phyloP scores from a whole-genome alignment of 345 rosid genomes.

The Euphorbia lathyris region DNA sequence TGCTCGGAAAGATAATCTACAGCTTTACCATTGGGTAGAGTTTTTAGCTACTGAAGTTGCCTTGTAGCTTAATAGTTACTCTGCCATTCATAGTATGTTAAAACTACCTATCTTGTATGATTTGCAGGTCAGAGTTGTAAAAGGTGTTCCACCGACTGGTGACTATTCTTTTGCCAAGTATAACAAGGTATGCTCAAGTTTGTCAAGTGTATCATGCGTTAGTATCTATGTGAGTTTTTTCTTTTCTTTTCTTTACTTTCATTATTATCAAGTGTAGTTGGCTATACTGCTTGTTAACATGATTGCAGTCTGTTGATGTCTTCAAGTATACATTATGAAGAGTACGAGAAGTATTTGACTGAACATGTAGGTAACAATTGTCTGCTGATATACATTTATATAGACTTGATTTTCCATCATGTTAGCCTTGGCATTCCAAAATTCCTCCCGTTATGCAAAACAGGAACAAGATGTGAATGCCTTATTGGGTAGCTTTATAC shows the following conservation, averaged over 20 bases:
- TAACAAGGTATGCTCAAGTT: slow-evolving; percentile 60
- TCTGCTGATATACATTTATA: no score
- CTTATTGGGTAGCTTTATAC: no score
- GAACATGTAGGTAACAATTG: slow-evolving; percentile 82
- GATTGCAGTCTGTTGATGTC: slow-evolving; percentile 69
- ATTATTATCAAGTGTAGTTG: slow-evolving; percentile 2
- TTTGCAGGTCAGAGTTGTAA: slow-evolving; percentile 82
- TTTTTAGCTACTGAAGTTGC: background rate
- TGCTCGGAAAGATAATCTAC: slow-evolving; percentile 76
- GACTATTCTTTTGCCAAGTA: slow-evolving; percentile 94
- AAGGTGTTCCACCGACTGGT: slow-evolving; percentile 85
- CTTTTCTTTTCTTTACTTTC: background rate
- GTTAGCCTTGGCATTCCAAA: no score
- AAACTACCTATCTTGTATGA: background rate
- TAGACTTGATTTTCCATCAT: no score
- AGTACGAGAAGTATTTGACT: slow-evolving; percentile 74
- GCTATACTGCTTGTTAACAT: slow-evolving; percentile 17
- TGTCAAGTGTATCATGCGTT: slow-evolving; percentile 2
- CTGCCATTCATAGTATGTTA: background rate
- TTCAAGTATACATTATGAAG: slow-evolving; percentile 76
- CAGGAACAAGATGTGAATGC: no score
- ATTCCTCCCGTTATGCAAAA: no score
- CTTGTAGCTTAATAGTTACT: background rate
- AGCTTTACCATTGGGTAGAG: slow-evolving; percentile 88
- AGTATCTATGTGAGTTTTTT: background rate